Percentiles rank a stretch among this genome's conserved stretches.
These are phyloP conservation scores for Paraphaeosphaeria minitans DNA, from an alignment of 2,329 filamentous ascomycete genomes.

Conservation along the genomic window DNA sequence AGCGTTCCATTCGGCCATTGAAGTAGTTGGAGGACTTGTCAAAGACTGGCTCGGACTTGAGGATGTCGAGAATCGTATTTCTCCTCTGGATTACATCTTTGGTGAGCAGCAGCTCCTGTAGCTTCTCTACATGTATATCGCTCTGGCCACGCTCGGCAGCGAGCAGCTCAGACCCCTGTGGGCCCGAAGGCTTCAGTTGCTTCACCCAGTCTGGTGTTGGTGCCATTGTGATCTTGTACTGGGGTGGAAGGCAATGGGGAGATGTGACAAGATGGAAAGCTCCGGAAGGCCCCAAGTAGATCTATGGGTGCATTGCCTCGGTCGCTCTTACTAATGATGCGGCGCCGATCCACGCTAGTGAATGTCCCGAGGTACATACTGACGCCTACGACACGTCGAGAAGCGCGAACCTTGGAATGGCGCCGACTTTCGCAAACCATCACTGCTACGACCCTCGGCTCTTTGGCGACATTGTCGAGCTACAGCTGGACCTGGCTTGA, in stretches of 20 bases:
- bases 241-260: slow-evolving; percentile 8
- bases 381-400: neutral
- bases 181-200: slow-evolving; percentile 67
- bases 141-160: slow-evolving; percentile 70
- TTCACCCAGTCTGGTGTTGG: slow-evolving; percentile 68
- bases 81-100: slow-evolving; percentile 67
- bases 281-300: neutral
- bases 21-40: slow-evolving; percentile 82
- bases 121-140: slow-evolving; percentile 68
- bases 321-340: neutral
- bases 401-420: neutral
- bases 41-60: slow-evolving; percentile 71
- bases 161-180: slow-evolving; percentile 72
- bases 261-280: slow-evolving; percentile 16
- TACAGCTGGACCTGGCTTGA: neutral
- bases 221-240: slow-evolving; percentile 34
- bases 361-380: slow-evolving; percentile 5
- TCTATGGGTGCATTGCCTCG: slow-evolving; percentile 2
- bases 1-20: slow-evolving; percentile 69
- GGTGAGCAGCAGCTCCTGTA: slow-evolving; percentile 72
- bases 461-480: neutral
- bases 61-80: slow-evolving; percentile 64
- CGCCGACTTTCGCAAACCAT: neutral
- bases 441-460: neutral
- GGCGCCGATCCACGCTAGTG: neutral